phyloP scores from a whole-genome alignment of 164 flowering plant species.

The Stephania japonica region DNA sequence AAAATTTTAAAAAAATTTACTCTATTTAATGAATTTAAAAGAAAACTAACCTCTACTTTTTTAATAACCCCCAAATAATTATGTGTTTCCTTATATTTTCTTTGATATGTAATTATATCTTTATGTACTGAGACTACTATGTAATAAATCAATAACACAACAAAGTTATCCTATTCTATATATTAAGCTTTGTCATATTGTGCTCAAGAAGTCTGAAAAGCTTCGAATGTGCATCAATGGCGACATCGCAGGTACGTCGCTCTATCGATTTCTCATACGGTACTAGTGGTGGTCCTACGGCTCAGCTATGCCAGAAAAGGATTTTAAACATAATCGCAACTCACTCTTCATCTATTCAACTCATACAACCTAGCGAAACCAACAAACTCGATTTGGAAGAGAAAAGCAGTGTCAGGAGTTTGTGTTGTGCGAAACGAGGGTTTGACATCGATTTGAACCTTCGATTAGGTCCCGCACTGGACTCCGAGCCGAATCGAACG shows the following conservation, averaged over 20 bases:
- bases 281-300: conserved; percentile 29
- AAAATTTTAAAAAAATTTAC: no score
- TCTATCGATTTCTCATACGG: conserved; percentile 3
- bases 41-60: no score
- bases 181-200: no score
- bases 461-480: conserved; percentile 19
- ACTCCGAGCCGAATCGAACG: conserved; percentile 1
- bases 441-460: conserved; percentile 34
- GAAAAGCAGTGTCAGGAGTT: conserved; percentile 7
- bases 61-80: no score
- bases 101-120: no score
- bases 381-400: background rate
- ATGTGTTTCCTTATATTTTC: no score
- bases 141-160: no score
- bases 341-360: conserved; percentile 4
- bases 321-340: conserved; percentile 32
- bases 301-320: conserved; percentile 31
- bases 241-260: conserved; percentile 12
- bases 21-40: no score
- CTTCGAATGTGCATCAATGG: conserved; percentile 13
- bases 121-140: no score
- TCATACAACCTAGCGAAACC: background rate
- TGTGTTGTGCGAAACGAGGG: conserved; percentile 9
- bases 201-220: no score
- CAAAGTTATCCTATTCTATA: no score